Base-by-base conservation (phyloP, 163 green algal species). In the Scenedesmus sp. region DNA sequence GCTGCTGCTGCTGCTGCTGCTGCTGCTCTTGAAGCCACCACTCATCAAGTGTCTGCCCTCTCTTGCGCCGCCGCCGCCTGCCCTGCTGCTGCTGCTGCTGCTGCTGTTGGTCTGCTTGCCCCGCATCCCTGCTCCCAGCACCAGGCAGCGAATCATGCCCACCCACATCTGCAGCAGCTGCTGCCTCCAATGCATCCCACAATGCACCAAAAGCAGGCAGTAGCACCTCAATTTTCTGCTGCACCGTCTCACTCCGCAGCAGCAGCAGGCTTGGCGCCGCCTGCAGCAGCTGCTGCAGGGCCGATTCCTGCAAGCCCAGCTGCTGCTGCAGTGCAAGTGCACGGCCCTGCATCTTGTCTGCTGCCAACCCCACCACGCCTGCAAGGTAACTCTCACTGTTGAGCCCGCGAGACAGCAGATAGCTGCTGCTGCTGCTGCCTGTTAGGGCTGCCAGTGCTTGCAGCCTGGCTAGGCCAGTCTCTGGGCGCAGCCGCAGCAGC, bases 221-320 rank as follows among this genome's bases (percentile, higher is more conserved):
- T 73, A 91, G 57, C 54, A 57, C 16, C 7, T 55, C 54, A 23
- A 85, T 15, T 56, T 91, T 91, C 10, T 15, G n/a, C 64, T n/a
- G 18, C 26, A 91, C 2, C 5, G 46, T 16, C 0, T 74, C 87
- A 1, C 20, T 59, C 7, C 60, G 52, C 9, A 64, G 46, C 56
- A 76, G n/a, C 87, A 91, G 73, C 73, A 91, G 55, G 2, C 3
- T 23, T 7, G 87, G 87, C 9, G 46, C 46, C 15, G 10, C 3
- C 13, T n/a, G 59, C 87, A 86, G 60, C 55, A 86, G 13, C 70
- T 15, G 56, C 76, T 91, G 87, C 56, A 87, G 74, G 7, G 20
- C 23, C 0, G n/a, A 56, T 2, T 76, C n/a, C 26, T 66, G 59
- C 57, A 86, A n/a, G 5, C 66, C 56, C 74, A 91, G 57, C 26